Conservation (phyloP, 2,329 filamentous ascomycete genomes). For the Pseudogymnoascus pannorum region DNA sequence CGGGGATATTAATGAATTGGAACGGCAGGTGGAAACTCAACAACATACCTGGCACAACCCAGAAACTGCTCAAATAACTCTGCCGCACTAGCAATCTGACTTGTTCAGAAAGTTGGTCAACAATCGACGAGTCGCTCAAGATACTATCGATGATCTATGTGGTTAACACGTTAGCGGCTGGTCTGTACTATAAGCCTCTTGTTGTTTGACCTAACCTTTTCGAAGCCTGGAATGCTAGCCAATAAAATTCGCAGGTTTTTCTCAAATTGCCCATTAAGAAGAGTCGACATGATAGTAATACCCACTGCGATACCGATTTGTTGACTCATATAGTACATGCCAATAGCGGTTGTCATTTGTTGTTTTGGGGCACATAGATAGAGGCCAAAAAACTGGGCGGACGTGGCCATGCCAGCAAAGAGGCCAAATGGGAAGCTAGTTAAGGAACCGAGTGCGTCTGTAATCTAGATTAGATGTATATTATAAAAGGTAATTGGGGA, state of each 20-base stretch:
- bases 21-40: background rate
- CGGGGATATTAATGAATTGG: background rate
- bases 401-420: conserved; percentile 17
- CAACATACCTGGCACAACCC: conserved; percentile 17
- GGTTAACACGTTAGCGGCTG: background rate
- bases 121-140: conserved; percentile 17
- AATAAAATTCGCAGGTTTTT: conserved; percentile 12
- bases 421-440: conserved; percentile 17
- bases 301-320: conserved; percentile 19
- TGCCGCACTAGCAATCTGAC: conserved; percentile 10
- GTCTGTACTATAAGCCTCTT: background rate
- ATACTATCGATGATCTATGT: conserved; percentile 15
- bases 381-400: conserved; percentile 18
- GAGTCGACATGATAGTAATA: conserved; percentile 14
- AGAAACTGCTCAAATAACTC: conserved; percentile 17
- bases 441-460: conserved; percentile 7
- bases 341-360: conserved; percentile 18
- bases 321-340: conserved; percentile 21
- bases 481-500: background rate
- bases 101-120: conserved; percentile 12
- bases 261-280: conserved; percentile 15
- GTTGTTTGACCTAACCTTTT: conserved; percentile 11
- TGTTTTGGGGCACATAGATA: conserved; percentile 16
- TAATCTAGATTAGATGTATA: background rate
- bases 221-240: conserved; percentile 11